Evolutionary conservation across 176 grass and related monocot species (phyloP), one percentile per base, ranked within the genome.

Genomic region (Triticum aestivum): DNA sequence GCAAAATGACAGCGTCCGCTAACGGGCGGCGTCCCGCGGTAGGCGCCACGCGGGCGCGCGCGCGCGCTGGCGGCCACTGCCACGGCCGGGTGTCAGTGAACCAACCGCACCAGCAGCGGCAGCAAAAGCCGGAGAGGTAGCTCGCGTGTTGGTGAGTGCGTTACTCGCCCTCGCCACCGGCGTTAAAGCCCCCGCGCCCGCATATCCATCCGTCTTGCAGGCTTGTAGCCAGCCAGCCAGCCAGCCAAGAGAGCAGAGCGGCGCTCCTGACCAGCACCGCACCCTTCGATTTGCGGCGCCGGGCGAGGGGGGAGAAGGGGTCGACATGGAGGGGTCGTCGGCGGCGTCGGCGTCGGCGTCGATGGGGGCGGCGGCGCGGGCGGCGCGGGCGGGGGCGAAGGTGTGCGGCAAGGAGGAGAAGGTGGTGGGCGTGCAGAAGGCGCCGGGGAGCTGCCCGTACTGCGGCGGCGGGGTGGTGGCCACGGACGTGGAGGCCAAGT

Each of bases 381-480:
- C 39, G 82, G 80, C 37, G 78, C 9, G 30, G 81, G 79, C 29
- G 51, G 51, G 75, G 38, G 11, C 3, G 33, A 37, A 83, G 79
- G 44, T 97, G 67, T 94, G 90, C 73, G 86, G 64, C 11, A 89
- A 91, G 84, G 86, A 89, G 69, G 88, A 91, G 88, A 94, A 65
- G 86, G 87, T 94, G 72, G 51, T 94, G 17, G 90, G 90, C 20
- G 88, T 52, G 65, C 79, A 88, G 69, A 94, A 89, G 88, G 92
- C 95, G 14, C 92, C 95, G 0, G 92, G 95, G 61, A 92, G 84
- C 84, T 97, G 95, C 90, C 95, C 95, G 11, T 94, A 94, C 80
- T 97, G 95, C 83, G 87, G 91, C 30, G 95, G 92, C 21, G 89
- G 61, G 64, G 95, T 97, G 68, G 78, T 70, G 84, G 92, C 92